Evolutionary conservation across 768 basidiomycete genomes (phyloP), one percentile per base, ranked within the genome.

Genomic region (Multifurca ochricompacta): DNA sequence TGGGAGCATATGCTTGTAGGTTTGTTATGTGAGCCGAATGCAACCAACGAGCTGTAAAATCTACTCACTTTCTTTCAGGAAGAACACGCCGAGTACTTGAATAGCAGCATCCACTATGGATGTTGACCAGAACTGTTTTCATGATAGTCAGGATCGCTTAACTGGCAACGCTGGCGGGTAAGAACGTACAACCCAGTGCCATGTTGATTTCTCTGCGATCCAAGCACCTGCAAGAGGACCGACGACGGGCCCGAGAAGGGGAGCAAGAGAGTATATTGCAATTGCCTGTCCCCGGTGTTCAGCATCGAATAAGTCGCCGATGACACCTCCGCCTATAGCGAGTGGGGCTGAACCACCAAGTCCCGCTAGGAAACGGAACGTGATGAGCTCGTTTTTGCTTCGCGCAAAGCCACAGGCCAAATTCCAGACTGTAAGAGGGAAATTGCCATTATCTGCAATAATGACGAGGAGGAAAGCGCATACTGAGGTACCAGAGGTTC

Each of bases 321-420:
- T 67, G 5, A 85, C 73, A 6, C 82, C 87, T 19, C 84, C 87
- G 32, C 86, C 88, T 41, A 66, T 74, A 4, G 79, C 67, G 1
- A 86, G 68, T 6, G 86, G 83, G 0, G 85, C 86, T 49, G 83
- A 82, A 0, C 86, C 87, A 25, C 87, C 87, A 1, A 89, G 54
- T 2, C 87, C 86, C 1, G 85, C 69, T 2, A 88, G 67, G 59
- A 89, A 79, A 18, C 86, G 77, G 61, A 88, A 88, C 0, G 71
- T 81, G 46, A 87, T 77, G 11, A 87, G 68, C 59, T 86, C 77
- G 0, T 67, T 69, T 52, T 74, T 72, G 47, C 71, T 83, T 50
- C 75, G 74, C 0, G 85, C 79, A 53, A 86, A 87, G 0, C 82
- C 80, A 62, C 64, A 73, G 27, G 19, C 82, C 16, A 80, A 62